A percentile compares a stretch with the other conserved stretches of the same genome.
phyloP scores from a whole-genome alignment of 495 filamentous ascomycete genomes.

The Lepidopterella palustris region DNA sequence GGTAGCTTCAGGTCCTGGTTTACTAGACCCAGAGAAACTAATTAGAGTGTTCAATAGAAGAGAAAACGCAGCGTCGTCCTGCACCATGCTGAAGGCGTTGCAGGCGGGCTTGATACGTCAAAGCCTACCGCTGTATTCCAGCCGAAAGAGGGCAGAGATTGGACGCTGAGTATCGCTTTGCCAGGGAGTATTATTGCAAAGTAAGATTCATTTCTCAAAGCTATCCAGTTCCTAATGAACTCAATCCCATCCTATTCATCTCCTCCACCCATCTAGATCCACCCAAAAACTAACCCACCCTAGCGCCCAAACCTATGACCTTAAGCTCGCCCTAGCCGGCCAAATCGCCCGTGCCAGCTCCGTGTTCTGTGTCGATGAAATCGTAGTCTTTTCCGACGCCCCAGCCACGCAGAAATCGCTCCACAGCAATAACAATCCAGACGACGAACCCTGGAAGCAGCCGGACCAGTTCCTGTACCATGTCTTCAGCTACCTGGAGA shows the following conservation, averaged over 20 bases:
- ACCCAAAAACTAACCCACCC: not conserved
- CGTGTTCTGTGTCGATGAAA: slow-evolving; percentile 72
- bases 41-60: not conserved
- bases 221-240: slow-evolving; percentile 4
- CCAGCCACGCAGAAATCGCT: slow-evolving; percentile 10
- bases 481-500: slow-evolving; percentile 66
- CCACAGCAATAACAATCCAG: slow-evolving; percentile 26
- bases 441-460: slow-evolving; percentile 58
- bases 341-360: slow-evolving; percentile 65
- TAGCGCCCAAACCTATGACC: slow-evolving; percentile 55
- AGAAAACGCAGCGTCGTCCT: slow-evolving; percentile 15
- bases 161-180: slow-evolving; percentile 52
- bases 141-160: slow-evolving; percentile 41
- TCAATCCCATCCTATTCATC: not conserved
- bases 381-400: slow-evolving; percentile 65
- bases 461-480: slow-evolving; percentile 67
- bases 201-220: slow-evolving; percentile 31
- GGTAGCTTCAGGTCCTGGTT: not conserved
- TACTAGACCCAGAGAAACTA: not conserved
- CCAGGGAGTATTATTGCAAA: slow-evolving; percentile 55
- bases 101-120: slow-evolving; percentile 40
- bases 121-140: slow-evolving; percentile 54
- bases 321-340: slow-evolving; percentile 57
- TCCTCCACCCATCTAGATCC: not conserved
- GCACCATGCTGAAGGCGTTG: slow-evolving; percentile 2